Percentiles rank a stretch among this genome's conserved stretches.
Evolutionary conservation across 1,284 basidiomycete genomes (phyloP).

Genomic region (Irpex sp.): DNA sequence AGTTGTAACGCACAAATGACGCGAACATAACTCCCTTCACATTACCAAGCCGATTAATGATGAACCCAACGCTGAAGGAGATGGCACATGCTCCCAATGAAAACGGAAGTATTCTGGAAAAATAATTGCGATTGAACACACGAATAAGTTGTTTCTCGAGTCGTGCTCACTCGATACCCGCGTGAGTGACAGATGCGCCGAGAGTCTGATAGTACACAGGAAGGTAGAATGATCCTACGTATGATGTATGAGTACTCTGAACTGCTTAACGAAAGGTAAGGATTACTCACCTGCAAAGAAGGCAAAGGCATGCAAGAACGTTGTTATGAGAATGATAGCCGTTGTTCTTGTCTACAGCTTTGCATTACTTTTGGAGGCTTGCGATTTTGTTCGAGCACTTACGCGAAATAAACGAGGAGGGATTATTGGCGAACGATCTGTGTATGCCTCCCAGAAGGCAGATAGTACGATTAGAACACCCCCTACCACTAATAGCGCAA

Average conservation of each 20-base stretch:
- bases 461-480: slow-evolving; percentile 46
- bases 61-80: slow-evolving; percentile 29
- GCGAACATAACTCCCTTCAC: slow-evolving; percentile 35
- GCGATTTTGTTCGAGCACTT: slow-evolving; percentile 7
- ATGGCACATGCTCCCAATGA: slow-evolving; percentile 16
- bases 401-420: slow-evolving; percentile 71
- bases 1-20: no score
- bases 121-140: not conserved
- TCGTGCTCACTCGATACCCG: slow-evolving; percentile 37
- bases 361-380: slow-evolving; percentile 48
- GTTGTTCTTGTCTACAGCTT: slow-evolving; percentile 75
- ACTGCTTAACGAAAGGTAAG: not conserved
- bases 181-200: slow-evolving; percentile 37
- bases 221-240: slow-evolving; percentile 9
- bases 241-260: not conserved
- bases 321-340: slow-evolving; percentile 49
- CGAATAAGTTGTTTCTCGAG: not conserved
- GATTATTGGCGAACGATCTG: slow-evolving; percentile 70
- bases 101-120: not conserved
- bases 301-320: slow-evolving; percentile 57
- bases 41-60: slow-evolving; percentile 29
- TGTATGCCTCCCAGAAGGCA: slow-evolving; percentile 57
- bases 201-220: slow-evolving; percentile 40
- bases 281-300: slow-evolving; percentile 41
- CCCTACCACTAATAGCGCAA: slow-evolving; percentile 65